Evolutionary conservation across 176 grass and related monocot genomes (phyloP), one percentile per base, ranked within the genome.

Genomic region (Miscanthus lutarioriparius): DNA sequence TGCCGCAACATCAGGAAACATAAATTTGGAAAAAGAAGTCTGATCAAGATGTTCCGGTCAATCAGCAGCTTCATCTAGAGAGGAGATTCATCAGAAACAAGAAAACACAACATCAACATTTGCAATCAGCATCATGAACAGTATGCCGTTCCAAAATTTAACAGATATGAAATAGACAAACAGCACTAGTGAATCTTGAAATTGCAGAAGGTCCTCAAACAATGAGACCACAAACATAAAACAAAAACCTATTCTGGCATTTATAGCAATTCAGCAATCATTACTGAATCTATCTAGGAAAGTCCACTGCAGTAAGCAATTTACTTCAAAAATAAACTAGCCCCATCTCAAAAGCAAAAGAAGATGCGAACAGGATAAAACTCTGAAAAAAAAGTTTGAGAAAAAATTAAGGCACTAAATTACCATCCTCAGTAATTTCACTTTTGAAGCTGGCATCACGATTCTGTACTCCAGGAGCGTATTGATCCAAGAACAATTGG

Each of bases 401-500:
- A 74, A 56, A 59, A 44, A 82, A 58, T n/a, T 67, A 66, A 71
- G 83, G 64, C n/a, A 73, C 73, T 38, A 14, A 68, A 66, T 88
- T 93, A 95, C 96, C 91, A 61, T 89, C 74, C 26, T 88, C 83
- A 75, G 76, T 15, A 59, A 78, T 75, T 82, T 92, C 83, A 75
- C 75, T 67, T 78, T 80, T 86, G 80, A 73, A 90, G 69, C 80
- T 90, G 25, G 69, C 33, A 76, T 90, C 80, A 40, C 22, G 66
- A 75, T 70, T 87, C 70, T 86, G 77, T 27, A 75, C 74, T 83
- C 90, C 86, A 41, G 91, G 88, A 80, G 81, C 62, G 69, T 94
- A 89, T 7, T 93, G 85, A 33, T 89, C 79, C 65, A 99, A 82
- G 77, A 96, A 96, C 83, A 99, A 87, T 45, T 99, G 89, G 27